A percentile compares a stretch with the other conserved stretches of the same genome.
Conservation (phyloP, 192 early-diverging fungal species). For the Linnemannia elongata region DNA sequence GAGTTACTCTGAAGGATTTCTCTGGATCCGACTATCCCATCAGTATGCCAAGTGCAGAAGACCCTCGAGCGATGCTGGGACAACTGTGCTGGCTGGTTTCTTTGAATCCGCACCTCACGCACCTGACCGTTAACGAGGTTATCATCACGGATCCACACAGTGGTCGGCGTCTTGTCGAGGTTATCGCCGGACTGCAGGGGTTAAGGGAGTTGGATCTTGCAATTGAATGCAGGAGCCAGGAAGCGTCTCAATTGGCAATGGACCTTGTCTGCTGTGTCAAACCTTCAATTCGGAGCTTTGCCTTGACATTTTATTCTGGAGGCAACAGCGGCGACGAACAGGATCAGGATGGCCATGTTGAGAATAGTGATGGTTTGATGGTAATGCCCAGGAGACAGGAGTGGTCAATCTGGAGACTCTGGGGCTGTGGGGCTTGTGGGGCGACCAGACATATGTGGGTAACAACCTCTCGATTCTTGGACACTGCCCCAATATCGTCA, state of each 20-base stretch:
- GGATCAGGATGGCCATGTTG: too few relatives aligned
- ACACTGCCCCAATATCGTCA: not conserved
- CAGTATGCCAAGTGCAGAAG: not conserved
- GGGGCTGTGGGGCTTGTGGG: not conserved
- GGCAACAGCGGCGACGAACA: too few relatives aligned
- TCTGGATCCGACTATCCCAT: not conserved
- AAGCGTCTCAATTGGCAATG: not conserved
- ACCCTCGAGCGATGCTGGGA: not conserved
- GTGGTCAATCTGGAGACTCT: not conserved
- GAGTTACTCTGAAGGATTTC: not conserved
- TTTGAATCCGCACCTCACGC: not conserved
- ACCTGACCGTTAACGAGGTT: not conserved
- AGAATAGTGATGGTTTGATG: too few relatives aligned
- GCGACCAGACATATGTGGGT: not conserved
- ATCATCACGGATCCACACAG: not conserved
- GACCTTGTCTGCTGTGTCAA: too few relatives aligned
- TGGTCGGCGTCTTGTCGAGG: not conserved
- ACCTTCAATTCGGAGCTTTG: too few relatives aligned
- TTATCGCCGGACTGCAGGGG: not conserved
- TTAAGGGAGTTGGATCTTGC: not conserved
- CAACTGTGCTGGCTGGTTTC: not conserved
- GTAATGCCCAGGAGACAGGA: not conserved
- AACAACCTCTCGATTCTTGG: not conserved
- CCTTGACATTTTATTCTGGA: too few relatives aligned
- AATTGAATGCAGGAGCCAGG: not conserved